Evolutionary conservation across 495 filamentous ascomycete species (phyloP), one percentile per base, ranked within the genome.

Genomic region (Podospora pseudopauciseta): DNA sequence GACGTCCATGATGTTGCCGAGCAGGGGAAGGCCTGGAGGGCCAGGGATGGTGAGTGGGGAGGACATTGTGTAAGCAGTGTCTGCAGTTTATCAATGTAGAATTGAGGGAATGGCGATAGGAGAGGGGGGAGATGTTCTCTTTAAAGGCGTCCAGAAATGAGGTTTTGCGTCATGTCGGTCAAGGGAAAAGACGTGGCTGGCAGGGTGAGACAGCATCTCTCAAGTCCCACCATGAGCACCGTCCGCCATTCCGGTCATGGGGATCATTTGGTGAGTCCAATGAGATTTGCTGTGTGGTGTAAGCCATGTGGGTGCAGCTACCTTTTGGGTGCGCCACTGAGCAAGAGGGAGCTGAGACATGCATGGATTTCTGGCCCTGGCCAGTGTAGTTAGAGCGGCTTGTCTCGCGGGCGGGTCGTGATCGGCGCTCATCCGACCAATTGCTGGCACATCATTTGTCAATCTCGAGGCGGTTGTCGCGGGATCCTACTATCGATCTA

Each of bases 1-100:
- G 62, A 92, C 70, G 64, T 90, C 85, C 39, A 86, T 85, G 54
- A 92, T 73, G 72, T 92, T 92, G 0, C 90, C 90, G 5, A 92
- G 71, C 30, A 92, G 66, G 0, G 90, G 90, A 19, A 92, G 69
- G 5, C 89, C 89, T 19, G 86, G 85, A 27, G 90, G 90, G 66
- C 86, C 81, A 11, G 90, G 90, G 67, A 92, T 91, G 3, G 39
- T 49, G 39, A 49, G 6, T 28, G 81, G 77, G 9, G 72, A 75
- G 26, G 80, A 75, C 81, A 82, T 83, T 65, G 28, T 72, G 65
- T 49, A 49, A 1, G 23, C 23, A 23, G 23, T 23, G 23, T 23
- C 23, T 49, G 39, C 1, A 16, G 15, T 5, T 0, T 18, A 13
- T 49, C 15, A 2, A 18, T 49, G 15, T 13, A 16, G 39, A 49